Evolutionary conservation across 371 early-diverging fungal species (phyloP).

Genomic region (Mucor velutinosus): DNA sequence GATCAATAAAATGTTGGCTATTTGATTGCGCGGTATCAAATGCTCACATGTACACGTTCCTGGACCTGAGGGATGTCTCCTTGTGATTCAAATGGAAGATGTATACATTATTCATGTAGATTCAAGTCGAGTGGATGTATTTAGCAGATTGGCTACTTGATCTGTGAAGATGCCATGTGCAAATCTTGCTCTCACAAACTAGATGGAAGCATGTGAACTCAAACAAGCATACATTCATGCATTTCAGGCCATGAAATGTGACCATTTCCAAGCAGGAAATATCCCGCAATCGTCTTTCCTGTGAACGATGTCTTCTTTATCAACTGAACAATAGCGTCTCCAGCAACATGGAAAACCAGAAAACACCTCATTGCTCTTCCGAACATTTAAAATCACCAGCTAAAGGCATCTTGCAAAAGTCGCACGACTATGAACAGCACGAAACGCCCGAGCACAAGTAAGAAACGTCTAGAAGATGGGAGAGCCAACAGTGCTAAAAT

Average conservation of each 20-base stretch:
- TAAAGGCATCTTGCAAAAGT: conserved; percentile 51
- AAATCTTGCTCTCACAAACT: too few species aligned
- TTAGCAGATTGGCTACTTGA: too few species aligned
- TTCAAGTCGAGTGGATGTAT: too few species aligned
- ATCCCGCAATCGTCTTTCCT: neutral
- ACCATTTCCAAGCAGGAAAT: neutral
- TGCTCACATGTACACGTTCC: too few species aligned
- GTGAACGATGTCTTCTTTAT: neutral
- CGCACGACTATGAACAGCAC: conserved; percentile 11
- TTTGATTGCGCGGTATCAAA: too few species aligned
- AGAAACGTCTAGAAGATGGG: neutral
- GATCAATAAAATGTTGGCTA: too few species aligned
- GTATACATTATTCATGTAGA: too few species aligned
- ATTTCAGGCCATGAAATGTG: neutral
- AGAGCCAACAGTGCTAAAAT: neutral
- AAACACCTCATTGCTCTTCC: neutral
- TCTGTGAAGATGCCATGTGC: too few species aligned
- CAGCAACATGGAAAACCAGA: neutral
- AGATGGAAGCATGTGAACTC: too few species aligned
- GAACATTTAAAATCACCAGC: conserved; percentile 24
- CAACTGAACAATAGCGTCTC: neutral
- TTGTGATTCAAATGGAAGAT: too few species aligned
- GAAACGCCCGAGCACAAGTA: conserved; percentile 14
- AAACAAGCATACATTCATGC: neutral
- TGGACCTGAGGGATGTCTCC: too few species aligned